phyloP scores from a whole-genome alignment of 176 grass and related monocot species.

The maize (Zea mays) region DNA sequence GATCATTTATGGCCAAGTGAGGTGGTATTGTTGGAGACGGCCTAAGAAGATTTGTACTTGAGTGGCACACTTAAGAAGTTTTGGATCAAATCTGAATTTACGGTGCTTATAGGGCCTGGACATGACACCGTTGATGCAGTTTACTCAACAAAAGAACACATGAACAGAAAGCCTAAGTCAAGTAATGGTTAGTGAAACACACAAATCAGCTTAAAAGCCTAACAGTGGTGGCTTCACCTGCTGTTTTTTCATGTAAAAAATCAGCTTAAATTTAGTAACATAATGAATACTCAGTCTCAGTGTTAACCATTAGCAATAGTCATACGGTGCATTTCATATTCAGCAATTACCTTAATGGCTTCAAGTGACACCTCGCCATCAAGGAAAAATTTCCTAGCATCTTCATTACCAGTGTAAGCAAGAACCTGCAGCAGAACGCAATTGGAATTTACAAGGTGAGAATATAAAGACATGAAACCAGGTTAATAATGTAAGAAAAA shows the following conservation, averaged over 20 bases:
- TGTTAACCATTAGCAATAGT: background rate
- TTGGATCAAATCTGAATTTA: background rate
- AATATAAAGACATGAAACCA: background rate
- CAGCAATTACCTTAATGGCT: constrained; percentile 60
- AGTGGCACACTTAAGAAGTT: background rate
- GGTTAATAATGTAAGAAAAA: background rate
- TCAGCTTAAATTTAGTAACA: constrained; percentile 7
- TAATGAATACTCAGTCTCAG: background rate
- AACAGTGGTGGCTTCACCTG: no score
- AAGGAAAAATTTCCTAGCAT: constrained; percentile 77
- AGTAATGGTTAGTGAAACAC: constrained; percentile 5
- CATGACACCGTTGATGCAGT: background rate
- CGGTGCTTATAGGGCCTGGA: background rate
- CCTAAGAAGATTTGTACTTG: background rate
- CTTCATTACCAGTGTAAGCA: constrained; percentile 92
- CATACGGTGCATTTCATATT: background rate
- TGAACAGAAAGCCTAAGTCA: background rate
- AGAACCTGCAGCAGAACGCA: constrained; percentile 58
- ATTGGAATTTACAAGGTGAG: constrained; percentile 6
- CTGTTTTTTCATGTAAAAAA: background rate
- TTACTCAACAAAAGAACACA: constrained; percentile 11
- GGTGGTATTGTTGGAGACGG: background rate
- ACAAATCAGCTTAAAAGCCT: background rate
- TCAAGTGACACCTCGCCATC: constrained; percentile 61
- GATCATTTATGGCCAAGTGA: background rate